Conservation (phyloP, 1,284 basidiomycete species). For the Leccinum subrobustum region DNA sequence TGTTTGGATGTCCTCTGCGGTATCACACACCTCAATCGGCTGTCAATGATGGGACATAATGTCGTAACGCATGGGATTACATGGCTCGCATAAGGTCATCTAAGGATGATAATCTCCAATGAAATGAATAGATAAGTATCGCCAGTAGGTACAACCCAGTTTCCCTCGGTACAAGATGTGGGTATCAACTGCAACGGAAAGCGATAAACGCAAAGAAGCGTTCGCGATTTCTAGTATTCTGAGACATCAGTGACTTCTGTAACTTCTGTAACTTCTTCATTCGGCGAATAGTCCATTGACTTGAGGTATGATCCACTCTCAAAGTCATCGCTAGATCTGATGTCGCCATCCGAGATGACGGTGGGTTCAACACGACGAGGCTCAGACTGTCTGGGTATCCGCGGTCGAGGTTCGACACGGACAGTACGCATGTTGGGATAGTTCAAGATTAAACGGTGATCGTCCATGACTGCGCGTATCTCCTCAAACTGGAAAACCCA, state of each 20-base stretch:
- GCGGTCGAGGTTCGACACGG: slow-evolving; percentile 42
- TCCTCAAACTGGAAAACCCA: slow-evolving; percentile 57
- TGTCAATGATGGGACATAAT: background rate
- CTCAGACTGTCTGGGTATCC: slow-evolving; percentile 25
- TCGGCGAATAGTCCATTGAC: slow-evolving; percentile 26
- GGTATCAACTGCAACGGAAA: slow-evolving; percentile 11
- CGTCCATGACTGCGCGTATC: slow-evolving; percentile 60
- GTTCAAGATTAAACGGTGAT: slow-evolving; percentile 54
- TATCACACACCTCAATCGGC: background rate
- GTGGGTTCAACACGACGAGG: slow-evolving; percentile 34
- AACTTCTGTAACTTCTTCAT: slow-evolving; percentile 28
- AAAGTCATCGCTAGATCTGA: slow-evolving; percentile 32
- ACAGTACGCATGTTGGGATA: slow-evolving; percentile 65
- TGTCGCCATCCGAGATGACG: slow-evolving; percentile 31
- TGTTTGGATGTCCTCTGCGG: background rate
- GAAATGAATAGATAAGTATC: slow-evolving; percentile 26
- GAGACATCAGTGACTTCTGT: slow-evolving; percentile 32
- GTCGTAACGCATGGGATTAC: slow-evolving; percentile 2
- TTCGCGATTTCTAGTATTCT: slow-evolving; percentile 28
- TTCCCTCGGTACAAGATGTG: slow-evolving; percentile 4
- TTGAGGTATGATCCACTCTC: slow-evolving; percentile 28
- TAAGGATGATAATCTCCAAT: slow-evolving; percentile 8
- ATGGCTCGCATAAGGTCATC: slow-evolving; percentile 9
- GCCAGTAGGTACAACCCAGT: slow-evolving; percentile 11
- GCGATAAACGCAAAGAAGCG: background rate